Percentiles rank a stretch among this genome's conserved stretches.
phyloP scores from a whole-genome alignment of 176 grass and related monocot genomes.

The Chloris gayana region DNA sequence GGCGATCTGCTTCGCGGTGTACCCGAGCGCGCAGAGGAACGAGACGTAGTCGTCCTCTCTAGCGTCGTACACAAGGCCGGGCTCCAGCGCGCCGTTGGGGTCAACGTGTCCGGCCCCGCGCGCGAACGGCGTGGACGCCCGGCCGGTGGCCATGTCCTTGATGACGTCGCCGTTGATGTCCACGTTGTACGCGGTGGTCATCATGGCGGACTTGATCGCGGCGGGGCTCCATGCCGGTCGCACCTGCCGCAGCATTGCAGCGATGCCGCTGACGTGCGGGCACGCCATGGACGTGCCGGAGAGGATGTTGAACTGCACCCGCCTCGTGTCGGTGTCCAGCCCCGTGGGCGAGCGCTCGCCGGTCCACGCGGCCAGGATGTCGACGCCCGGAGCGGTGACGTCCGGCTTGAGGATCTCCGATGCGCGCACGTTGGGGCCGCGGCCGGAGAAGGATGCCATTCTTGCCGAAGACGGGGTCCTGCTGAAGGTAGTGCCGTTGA shows the following conservation, averaged over 20 bases:
- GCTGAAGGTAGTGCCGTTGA: slow-evolving; percentile 31
- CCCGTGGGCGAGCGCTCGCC: slow-evolving; percentile 1
- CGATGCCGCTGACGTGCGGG: slow-evolving; percentile 48
- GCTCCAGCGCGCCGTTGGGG: slow-evolving; percentile 13
- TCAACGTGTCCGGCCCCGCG: slow-evolving; percentile 22
- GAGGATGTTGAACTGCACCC: slow-evolving; percentile 48
- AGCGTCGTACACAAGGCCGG: slow-evolving; percentile 41
- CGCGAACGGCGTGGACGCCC: slow-evolving; percentile 22
- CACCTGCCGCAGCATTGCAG: neutral
- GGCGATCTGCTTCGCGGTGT: neutral
- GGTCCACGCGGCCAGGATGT: slow-evolving; percentile 55
- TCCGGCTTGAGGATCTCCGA: slow-evolving; percentile 59
- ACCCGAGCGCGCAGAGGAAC: neutral
- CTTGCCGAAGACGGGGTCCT: slow-evolving; percentile 3
- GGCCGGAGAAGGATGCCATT: slow-evolving; percentile 49
- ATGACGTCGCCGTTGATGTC: slow-evolving; percentile 5
- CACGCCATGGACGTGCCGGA: slow-evolving; percentile 86
- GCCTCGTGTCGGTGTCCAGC: slow-evolving; percentile 21
- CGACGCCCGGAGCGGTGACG: slow-evolving; percentile 55
- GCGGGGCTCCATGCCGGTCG: neutral
- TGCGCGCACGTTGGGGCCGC: slow-evolving; percentile 26
- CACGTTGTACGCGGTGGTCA: slow-evolving; percentile 37
- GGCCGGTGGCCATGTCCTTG: slow-evolving; percentile 6
- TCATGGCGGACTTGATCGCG: slow-evolving; percentile 42
- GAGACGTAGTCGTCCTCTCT: neutral